These are phyloP conservation scores for Zalerion maritima DNA, from an alignment of 495 filamentous ascomycete genomes.

Conservation along the genomic window DNA sequence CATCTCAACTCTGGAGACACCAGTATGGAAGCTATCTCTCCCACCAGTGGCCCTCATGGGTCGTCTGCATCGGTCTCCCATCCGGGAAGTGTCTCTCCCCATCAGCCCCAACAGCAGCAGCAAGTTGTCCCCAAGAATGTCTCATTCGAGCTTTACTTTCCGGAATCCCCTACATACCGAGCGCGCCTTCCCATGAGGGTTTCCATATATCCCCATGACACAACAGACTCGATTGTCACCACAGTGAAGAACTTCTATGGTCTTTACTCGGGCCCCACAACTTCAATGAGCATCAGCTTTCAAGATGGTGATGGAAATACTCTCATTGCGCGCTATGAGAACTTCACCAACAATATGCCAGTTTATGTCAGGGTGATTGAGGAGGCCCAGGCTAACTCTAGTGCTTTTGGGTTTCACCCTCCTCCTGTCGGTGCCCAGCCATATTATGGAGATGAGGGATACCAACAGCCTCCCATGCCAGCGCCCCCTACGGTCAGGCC, in stretches of 20 bases:
- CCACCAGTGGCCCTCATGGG: too few relatives aligned
- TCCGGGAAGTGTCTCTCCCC: slow-evolving; percentile 31
- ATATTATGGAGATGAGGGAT: slow-evolving; percentile 13
- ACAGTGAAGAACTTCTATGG: slow-evolving; percentile 98
- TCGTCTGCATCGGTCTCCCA: slow-evolving; percentile 18
- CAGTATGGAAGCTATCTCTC: too few relatives aligned
- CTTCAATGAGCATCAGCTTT: slow-evolving; percentile 69
- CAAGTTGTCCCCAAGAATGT: slow-evolving; percentile 54
- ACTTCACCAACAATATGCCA: slow-evolving; percentile 75
- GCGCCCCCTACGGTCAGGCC: slow-evolving; percentile 43
- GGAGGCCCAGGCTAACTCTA: slow-evolving; percentile 36
- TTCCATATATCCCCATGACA: slow-evolving; percentile 82
- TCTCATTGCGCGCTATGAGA: slow-evolving; percentile 90
- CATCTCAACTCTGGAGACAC: too few relatives aligned
- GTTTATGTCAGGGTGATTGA: slow-evolving; percentile 83
- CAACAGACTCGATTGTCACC: slow-evolving; percentile 86
- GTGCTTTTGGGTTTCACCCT: slow-evolving; percentile 22
- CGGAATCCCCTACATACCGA: slow-evolving; percentile 53
- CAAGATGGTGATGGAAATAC: slow-evolving; percentile 76
- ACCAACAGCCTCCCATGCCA: slow-evolving; percentile 38
- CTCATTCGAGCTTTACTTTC: slow-evolving; percentile 71
- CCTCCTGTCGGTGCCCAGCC: slow-evolving; percentile 15
- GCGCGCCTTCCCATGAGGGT: slow-evolving; percentile 82
- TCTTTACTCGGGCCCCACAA: slow-evolving; percentile 52
- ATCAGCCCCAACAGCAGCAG: too few relatives aligned